These are phyloP conservation scores for Apium graveolens DNA, from an alignment of 129 eudicot genomes.

Conservation along the genomic window DNA sequence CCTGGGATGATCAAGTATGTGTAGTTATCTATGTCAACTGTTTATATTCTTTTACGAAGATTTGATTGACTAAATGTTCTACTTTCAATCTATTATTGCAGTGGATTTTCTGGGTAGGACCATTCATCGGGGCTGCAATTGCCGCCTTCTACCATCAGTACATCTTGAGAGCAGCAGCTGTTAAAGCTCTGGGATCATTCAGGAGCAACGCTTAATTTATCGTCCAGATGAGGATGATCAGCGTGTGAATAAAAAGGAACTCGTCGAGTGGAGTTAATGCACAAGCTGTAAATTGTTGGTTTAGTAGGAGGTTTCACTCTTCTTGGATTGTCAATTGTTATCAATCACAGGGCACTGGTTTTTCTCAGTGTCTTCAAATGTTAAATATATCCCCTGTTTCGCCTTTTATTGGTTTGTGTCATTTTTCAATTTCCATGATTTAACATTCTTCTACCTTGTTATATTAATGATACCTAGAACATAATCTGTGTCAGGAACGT, in stretches of 20 bases:
- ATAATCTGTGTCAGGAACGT: background rate
- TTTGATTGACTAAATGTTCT: background rate
- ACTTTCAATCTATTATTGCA: slow-evolving; percentile 11
- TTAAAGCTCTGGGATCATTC: slow-evolving; percentile 72
- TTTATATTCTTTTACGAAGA: background rate
- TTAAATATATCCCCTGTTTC: background rate
- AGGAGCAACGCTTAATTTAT: slow-evolving; percentile 48
- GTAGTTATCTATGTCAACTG: background rate
- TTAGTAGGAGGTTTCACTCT: background rate
- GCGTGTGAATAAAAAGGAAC: background rate
- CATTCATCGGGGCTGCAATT: slow-evolving; percentile 74
- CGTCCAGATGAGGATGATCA: background rate
- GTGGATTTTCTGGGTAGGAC: slow-evolving; percentile 92
- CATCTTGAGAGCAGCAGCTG: slow-evolving; percentile 68
- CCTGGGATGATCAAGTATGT: slow-evolving; percentile 10
- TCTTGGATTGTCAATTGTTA: background rate
- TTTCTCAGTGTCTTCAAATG: background rate
- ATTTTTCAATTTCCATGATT: background rate
- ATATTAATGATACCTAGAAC: no score
- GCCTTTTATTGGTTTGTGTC: background rate
- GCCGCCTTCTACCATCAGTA: slow-evolving; percentile 93
- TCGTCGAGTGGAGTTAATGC: background rate
- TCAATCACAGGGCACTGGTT: background rate
- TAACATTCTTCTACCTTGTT: no score
- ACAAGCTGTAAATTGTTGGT: background rate